These are phyloP conservation scores for Nakataea oryzae DNA, from an alignment of 2,329 filamentous ascomycete species.

Conservation along the genomic window DNA sequence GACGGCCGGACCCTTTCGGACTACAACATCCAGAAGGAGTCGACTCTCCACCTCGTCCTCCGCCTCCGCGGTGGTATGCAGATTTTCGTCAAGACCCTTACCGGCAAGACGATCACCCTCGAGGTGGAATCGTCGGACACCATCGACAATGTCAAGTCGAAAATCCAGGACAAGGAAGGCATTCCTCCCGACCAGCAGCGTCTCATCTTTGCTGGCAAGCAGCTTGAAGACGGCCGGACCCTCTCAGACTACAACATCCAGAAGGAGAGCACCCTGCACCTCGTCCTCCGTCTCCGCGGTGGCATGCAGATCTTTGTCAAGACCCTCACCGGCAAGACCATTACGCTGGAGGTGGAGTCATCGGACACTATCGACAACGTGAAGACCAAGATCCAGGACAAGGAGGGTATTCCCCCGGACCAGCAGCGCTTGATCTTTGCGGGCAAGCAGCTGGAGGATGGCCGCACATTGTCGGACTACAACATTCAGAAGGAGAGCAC, in stretches of 20 bases:
- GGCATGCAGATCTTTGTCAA: slow-evolving; percentile 88
- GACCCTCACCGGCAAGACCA: slow-evolving; percentile 86
- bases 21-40: slow-evolving; percentile 68
- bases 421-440: slow-evolving; percentile 92
- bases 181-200: slow-evolving; percentile 95
- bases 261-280: slow-evolving; percentile 79
- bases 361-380: slow-evolving; percentile 92
- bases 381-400: slow-evolving; percentile 86
- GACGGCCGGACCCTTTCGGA: slow-evolving; percentile 59
- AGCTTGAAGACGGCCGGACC: slow-evolving; percentile 88
- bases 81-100: slow-evolving; percentile 76
- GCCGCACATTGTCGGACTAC: slow-evolving; percentile 85
- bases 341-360: slow-evolving; percentile 82
- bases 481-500: slow-evolving; percentile 94
- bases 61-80: slow-evolving; percentile 59
- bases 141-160: slow-evolving; percentile 93
- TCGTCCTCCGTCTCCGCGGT: slow-evolving; percentile 80
- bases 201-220: slow-evolving; percentile 91
- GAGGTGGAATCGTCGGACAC: slow-evolving; percentile 85
- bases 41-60: slow-evolving; percentile 64
- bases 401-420: slow-evolving; percentile 89
- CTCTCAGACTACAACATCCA: slow-evolving; percentile 92
- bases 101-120: slow-evolving; percentile 88
- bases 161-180: slow-evolving; percentile 97
- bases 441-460: slow-evolving; percentile 88